phyloP scores from a whole-genome alignment of 176 grass and related monocot genomes.

The Avena atlantica region DNA sequence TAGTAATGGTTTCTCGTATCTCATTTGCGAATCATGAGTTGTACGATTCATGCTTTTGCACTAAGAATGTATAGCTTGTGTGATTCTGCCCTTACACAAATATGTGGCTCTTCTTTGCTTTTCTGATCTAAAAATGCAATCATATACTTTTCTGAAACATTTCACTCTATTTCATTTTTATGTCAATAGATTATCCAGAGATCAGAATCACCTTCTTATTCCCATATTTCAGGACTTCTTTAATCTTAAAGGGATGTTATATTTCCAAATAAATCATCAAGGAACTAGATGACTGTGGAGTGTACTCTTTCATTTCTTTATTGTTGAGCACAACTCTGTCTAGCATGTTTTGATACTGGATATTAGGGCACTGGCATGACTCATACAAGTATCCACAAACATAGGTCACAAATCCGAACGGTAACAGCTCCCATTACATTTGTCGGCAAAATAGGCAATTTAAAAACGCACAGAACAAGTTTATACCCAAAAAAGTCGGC shows the following conservation, averaged over 20 bases:
- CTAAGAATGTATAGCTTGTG: neutral
- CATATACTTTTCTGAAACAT: too few species aligned
- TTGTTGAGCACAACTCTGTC: neutral
- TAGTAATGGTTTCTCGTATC: neutral
- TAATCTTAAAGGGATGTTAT: neutral
- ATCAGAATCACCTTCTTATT: neutral
- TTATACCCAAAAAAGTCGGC: neutral
- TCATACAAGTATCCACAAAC: neutral
- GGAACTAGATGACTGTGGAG: neutral
- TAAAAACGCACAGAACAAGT: neutral
- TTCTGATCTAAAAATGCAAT: neutral
- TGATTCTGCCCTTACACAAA: neutral
- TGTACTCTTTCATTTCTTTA: neutral
- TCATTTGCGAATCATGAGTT: neutral
- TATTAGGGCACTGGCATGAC: neutral
- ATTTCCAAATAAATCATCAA: neutral
- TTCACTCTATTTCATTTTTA: neutral
- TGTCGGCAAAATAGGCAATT: neutral
- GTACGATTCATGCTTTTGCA: neutral
- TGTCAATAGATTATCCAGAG: neutral
- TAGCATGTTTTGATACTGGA: neutral
- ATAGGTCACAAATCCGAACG: neutral
- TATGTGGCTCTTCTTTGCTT: neutral
- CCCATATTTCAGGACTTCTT: neutral
- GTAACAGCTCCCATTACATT: neutral